phyloP scores from a whole-genome alignment of 805 yeast genomes.

The Martiniozyma abietophila region DNA sequence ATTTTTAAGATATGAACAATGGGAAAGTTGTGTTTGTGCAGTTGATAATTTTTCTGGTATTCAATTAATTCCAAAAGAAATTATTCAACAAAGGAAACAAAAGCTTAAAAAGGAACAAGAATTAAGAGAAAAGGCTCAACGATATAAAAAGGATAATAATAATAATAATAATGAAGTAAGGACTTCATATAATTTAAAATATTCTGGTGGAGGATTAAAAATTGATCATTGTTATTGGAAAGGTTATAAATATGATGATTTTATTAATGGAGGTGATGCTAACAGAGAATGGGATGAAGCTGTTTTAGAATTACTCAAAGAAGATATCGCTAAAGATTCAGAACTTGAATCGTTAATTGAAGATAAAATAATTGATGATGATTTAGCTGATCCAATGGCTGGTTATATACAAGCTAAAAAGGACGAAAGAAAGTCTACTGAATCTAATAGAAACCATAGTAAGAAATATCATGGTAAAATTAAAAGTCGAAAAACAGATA shows the following conservation, averaged over 20 bases:
- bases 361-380: not conserved
- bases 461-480: too few species aligned
- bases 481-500: too few species aligned
- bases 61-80: too few species aligned
- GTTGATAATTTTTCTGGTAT: slow-evolving; percentile 80
- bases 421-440: not conserved
- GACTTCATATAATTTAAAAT: not conserved
- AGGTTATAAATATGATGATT: slow-evolving; percentile 6
- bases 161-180: too few species aligned
- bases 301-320: not conserved
- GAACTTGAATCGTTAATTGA: not conserved
- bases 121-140: too few species aligned
- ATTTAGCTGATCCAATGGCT: slow-evolving; percentile 6
- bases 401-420: slow-evolving; percentile 2
- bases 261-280: slow-evolving; percentile 6
- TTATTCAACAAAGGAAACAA: not conserved
- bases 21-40: slow-evolving; percentile 71
- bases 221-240: slow-evolving; percentile 4
- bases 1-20: slow-evolving; percentile 75
- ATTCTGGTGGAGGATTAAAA: not conserved
- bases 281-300: slow-evolving; percentile 8
- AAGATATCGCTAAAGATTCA: not conserved
- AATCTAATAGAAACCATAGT: slow-evolving; percentile 33
- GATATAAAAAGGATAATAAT: too few species aligned
- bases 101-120: not conserved